Evolutionary conservation across 108 stramenopile genomes (phyloP).

Genomic region (Fragilaria radians): DNA sequence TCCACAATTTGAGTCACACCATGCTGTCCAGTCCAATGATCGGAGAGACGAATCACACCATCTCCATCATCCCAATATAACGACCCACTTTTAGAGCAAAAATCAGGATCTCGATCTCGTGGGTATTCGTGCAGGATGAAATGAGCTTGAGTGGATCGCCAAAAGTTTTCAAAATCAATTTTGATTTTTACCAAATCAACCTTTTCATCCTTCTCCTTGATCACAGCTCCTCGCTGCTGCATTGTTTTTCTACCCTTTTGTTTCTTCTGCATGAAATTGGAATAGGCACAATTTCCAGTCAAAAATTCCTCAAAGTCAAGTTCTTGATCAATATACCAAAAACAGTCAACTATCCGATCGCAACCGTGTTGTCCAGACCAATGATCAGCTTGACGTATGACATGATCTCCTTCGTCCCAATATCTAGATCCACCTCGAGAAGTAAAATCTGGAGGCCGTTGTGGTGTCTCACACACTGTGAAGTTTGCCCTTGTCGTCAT

Average conservation of each 20-base stretch:
- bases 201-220: background rate
- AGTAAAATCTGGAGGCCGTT: background rate
- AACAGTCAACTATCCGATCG: background rate
- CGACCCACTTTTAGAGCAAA: slow-evolving; percentile 4
- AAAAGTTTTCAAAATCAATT: background rate
- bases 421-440: background rate
- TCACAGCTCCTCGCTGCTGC: background rate
- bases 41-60: slow-evolving; percentile 1
- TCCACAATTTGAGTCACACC: slow-evolving; percentile 7
- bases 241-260: slow-evolving; percentile 2
- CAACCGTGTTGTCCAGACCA: background rate
- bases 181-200: background rate
- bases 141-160: background rate
- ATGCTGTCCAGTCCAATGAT: slow-evolving; percentile 7
- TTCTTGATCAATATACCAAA: background rate
- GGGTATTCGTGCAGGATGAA: background rate
- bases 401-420: background rate
- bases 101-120: background rate
- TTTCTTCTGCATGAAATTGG: background rate
- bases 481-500: background rate
- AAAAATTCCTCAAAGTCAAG: background rate
- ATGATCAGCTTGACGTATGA: background rate
- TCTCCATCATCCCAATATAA: background rate
- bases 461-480: slow-evolving; percentile 3
- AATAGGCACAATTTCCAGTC: background rate